Base-by-base conservation (phyloP, 2,329 filamentous ascomycete genomes). In the Botryotinia calthae region DNA sequence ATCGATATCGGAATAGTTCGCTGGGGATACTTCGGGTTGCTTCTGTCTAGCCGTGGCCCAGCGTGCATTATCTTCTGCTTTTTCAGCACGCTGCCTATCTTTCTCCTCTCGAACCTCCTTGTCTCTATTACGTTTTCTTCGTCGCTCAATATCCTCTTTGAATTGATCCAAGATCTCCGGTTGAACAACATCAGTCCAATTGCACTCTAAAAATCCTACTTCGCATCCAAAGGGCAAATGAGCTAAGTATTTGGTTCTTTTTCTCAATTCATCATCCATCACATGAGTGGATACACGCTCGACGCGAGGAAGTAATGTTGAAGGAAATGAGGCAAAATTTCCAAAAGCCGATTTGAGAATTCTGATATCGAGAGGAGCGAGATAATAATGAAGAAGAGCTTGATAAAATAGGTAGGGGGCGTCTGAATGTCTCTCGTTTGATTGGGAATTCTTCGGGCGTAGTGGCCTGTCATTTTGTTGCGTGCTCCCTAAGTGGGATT, bases 191-290 rank as follows among this genome's bases (percentile, higher is more conserved):
- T 92, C 91, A 1, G 89, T 90, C 91, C 91, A 93, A 78, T 93
- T 90, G 77, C 91, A 93, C 81, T 93, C 91, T 2, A 93, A 82
- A 77, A 93, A 93, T 63, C 84, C 88, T 31, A 93, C 90, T 80
- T 93, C 91, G 79, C 90, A 93, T 18, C 91, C 91, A 77, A 90
- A 88, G 0, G 91, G 91, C 12, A 93, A 83, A 80, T 93, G 91
- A 1, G 87, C 86, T 10, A 93, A 84, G 75, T 93, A 93, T 80
- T 92, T 93, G 54, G 89, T 87, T 70, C 90, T 86, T 79, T 90
- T 91, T 56, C 91, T 86, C 31, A 93, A 81, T 48, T 93, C 91
- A 77, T 93, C 90, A 76, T 93, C 91, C 58, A 93, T 86, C 42
- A 91, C 87, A 79, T 93, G 90, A 12, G 88, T 92, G 1, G 90